Evolutionary conservation across 805 yeast species (phyloP).

Genomic region (Cyberlindnera veronae): DNA sequence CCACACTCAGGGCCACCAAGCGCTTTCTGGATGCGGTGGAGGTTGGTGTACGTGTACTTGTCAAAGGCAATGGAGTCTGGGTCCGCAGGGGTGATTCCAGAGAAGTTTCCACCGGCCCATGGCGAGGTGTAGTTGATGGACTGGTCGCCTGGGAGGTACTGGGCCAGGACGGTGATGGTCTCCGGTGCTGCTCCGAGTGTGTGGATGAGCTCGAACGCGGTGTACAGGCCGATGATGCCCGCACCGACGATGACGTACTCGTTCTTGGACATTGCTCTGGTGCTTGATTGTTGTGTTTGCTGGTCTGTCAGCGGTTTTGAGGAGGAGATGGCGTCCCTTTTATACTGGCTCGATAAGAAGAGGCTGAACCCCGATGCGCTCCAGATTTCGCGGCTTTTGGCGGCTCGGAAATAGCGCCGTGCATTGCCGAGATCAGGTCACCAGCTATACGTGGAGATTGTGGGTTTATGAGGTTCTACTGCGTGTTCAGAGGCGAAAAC

Average conservation of each 20-base stretch:
- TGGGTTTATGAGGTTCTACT: too few species aligned
- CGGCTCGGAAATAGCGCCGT: too few species aligned
- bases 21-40: constrained; percentile 38
- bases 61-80: constrained; percentile 48
- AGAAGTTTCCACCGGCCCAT: constrained; percentile 70
- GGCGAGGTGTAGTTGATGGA: constrained; percentile 75
- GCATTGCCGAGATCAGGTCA: too few species aligned
- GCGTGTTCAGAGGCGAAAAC: too few species aligned
- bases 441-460: too few species aligned
- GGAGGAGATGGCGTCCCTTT: too few species aligned
- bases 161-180: constrained; percentile 56
- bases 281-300: too few species aligned
- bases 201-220: constrained; percentile 47
- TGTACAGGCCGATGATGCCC: constrained; percentile 67
- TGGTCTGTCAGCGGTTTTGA: too few species aligned
- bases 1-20: constrained; percentile 51
- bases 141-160: constrained; percentile 75
- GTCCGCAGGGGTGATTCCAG: constrained; percentile 59
- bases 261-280: background rate
- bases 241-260: constrained; percentile 42
- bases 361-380: too few species aligned
- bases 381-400: too few species aligned
- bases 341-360: too few species aligned
- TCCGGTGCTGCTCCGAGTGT: constrained; percentile 36
- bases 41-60: constrained; percentile 50